These are phyloP conservation scores for Lichenothelia convexa DNA, from an alignment of 495 filamentous ascomycete genomes.

Conservation along the genomic window DNA sequence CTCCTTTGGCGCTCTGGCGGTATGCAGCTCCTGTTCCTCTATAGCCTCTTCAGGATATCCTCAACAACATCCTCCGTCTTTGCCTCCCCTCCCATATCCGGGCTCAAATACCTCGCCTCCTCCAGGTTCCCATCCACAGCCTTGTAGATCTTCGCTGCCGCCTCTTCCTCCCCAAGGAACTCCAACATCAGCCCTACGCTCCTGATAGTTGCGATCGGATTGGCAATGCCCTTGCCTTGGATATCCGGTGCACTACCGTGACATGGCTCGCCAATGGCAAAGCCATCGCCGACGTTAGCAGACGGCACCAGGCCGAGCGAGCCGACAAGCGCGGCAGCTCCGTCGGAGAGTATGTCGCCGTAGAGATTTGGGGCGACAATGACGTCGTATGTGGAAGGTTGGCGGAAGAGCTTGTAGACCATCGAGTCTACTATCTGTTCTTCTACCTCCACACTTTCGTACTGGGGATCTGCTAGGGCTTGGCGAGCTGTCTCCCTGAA, in stretches of 20 bases:
- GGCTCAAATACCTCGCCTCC: conserved; percentile 63
- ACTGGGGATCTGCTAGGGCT: conserved; percentile 40
- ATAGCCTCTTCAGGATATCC: conserved; percentile 77
- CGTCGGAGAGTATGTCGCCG: conserved; percentile 91
- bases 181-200: conserved; percentile 90
- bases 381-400: conserved; percentile 86
- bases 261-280: conserved; percentile 96
- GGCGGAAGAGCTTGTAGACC: conserved; percentile 98
- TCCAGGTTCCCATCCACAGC: conserved; percentile 86
- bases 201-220: conserved; percentile 87
- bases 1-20: too few relatives aligned
- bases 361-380: conserved; percentile 97
- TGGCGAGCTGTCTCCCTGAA: conserved; percentile 65
- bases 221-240: conserved; percentile 76
- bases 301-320: conserved; percentile 83
- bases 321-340: conserved; percentile 89
- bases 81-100: conserved; percentile 81
- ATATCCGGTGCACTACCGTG: conserved; percentile 95
- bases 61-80: conserved; percentile 74
- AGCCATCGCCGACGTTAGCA: conserved; percentile 86
- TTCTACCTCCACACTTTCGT: conserved; percentile 48
- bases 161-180: conserved; percentile 71
- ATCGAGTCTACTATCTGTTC: conserved; percentile 98
- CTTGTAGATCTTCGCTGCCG: conserved; percentile 72
- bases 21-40: too few relatives aligned